Evolutionary conservation across 768 basidiomycete genomes (phyloP).

Genomic region (Imleria badia): DNA sequence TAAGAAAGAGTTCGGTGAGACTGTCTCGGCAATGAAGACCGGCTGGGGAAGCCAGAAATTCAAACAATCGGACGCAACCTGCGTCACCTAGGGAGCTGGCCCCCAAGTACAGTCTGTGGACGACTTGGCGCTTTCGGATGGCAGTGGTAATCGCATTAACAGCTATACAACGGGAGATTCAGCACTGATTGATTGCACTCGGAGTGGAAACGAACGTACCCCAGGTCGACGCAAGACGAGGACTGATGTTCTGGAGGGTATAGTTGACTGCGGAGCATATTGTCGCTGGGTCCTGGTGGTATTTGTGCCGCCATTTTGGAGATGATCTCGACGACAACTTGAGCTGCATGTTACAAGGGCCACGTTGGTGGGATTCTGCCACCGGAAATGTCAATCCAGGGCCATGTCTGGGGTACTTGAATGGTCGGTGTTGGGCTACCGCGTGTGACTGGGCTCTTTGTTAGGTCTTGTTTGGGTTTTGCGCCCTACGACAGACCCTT

Average conservation of each 20-base stretch:
- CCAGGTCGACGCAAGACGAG: conserved; percentile 30
- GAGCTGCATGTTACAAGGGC: conserved; percentile 23
- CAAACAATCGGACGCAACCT: conserved; percentile 54
- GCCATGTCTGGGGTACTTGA: not conserved
- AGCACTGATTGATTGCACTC: not conserved
- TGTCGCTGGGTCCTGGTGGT: conserved; percentile 30
- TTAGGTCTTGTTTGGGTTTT: too few species aligned
- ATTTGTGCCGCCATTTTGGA: conserved; percentile 25
- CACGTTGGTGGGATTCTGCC: not conserved
- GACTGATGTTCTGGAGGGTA: conserved; percentile 27
- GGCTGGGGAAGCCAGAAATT: conserved; percentile 49
- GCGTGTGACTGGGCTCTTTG: conserved; percentile 4
- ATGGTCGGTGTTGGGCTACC: conserved; percentile 7
- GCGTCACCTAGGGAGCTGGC: conserved; percentile 58
- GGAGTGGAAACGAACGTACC: conserved; percentile 12
- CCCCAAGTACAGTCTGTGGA: conserved; percentile 55
- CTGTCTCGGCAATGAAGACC: conserved; percentile 40
- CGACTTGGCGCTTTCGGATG: conserved; percentile 45
- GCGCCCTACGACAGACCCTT: too few species aligned
- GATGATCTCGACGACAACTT: conserved; percentile 20
- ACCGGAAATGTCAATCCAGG: not conserved
- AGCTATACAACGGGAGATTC: conserved; percentile 34
- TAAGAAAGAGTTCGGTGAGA: conserved; percentile 57
- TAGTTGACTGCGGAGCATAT: conserved; percentile 24
- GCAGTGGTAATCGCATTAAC: conserved; percentile 48